Base-by-base conservation (phyloP, 208 protist species). In the Crithidia sp. region DNA sequence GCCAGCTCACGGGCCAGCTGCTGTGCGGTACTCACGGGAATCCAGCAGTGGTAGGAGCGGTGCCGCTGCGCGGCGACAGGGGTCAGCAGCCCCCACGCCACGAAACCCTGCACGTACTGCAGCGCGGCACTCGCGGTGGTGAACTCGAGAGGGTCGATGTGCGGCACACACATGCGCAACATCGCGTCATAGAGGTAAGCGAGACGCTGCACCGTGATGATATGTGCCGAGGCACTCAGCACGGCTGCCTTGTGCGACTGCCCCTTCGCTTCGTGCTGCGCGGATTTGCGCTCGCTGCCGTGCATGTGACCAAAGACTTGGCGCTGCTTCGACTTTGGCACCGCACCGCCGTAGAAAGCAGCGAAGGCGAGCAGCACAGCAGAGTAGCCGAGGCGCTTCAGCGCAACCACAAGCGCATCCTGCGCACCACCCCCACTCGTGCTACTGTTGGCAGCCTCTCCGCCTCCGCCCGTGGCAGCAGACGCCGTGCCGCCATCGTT, bases 91-190 rank as follows among this genome's bases (percentile, higher is more conserved):
- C 92, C 89, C 90, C 92, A 96, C 4, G 84, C 82, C 12, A 94
- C 73, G 28, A 96, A 81, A 16, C 81, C 82, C 49, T 88, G 80
- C 19, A 95, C 69, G 61, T 91, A 81, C 57, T 90, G 87, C 59
- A 87, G 61, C 39, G 88, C 89, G 41, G 86, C 76, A 28, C 86
- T 80, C 1, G 82, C 64, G 6, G 83, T 69, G 37, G 79, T 67
- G 57, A 96, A 89, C 83, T 96, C 91, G 7, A 90, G 67, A 44
- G 87, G 87, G 65, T 96, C 91, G 4, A 93, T 65, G 66, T 87
- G 79, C 56, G 83, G 61, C 3, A 81, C 72, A 57, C 85, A 92
- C 74, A 96, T 92, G 9, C 71, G 69, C 56, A 90, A 74, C 71
- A 96, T 67, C 14, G 83, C 81, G 12, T 86, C 66, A 65, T 96